Percentiles rank a stretch among this genome's conserved stretches.
phyloP scores from a whole-genome alignment of 371 early-diverging fungal genomes.

The Blastocladiella emersonii region DNA sequence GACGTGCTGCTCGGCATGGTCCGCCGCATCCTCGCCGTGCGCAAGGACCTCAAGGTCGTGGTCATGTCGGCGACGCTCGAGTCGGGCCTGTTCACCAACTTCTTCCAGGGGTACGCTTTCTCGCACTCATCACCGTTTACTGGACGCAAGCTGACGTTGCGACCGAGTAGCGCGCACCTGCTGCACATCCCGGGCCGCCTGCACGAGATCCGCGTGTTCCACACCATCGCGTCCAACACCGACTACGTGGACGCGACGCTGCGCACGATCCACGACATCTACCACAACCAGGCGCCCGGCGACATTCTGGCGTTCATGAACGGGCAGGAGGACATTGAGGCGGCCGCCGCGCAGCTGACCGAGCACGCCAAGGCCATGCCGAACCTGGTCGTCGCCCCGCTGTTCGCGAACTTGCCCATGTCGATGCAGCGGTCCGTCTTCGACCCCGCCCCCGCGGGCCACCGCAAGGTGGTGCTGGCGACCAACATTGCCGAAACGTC shows the following conservation, averaged over 20 bases:
- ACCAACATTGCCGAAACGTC: conserved; percentile 86
- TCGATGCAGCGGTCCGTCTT: conserved; percentile 27
- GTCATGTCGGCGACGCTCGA: conserved; percentile 97
- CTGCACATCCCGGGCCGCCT: conserved; percentile 73
- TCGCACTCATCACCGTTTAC: background rate
- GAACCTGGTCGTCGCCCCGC: conserved; percentile 25
- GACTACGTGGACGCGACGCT: conserved; percentile 86
- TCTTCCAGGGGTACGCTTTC: conserved; percentile 7
- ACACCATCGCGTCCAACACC: conserved; percentile 56
- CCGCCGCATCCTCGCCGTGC: background rate
- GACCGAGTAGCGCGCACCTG: conserved; percentile 65
- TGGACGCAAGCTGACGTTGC: too few relatives aligned
- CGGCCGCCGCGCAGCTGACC: conserved; percentile 56
- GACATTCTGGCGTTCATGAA: conserved; percentile 88
- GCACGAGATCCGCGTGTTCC: conserved; percentile 72
- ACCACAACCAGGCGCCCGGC: conserved; percentile 67
- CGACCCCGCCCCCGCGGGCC: conserved; percentile 21
- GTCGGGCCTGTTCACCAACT: conserved; percentile 71
- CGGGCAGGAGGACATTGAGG: conserved; percentile 90
- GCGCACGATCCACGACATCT: conserved; percentile 74
- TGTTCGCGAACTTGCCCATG: conserved; percentile 31
- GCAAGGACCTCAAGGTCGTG: conserved; percentile 65
- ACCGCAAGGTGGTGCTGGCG: conserved; percentile 62
- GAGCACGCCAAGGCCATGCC: conserved; percentile 28
- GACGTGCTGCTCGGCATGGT: conserved; percentile 79